Conservation (phyloP, 108 stramenopile species). For the Discostella pseudostelligera region DNA sequence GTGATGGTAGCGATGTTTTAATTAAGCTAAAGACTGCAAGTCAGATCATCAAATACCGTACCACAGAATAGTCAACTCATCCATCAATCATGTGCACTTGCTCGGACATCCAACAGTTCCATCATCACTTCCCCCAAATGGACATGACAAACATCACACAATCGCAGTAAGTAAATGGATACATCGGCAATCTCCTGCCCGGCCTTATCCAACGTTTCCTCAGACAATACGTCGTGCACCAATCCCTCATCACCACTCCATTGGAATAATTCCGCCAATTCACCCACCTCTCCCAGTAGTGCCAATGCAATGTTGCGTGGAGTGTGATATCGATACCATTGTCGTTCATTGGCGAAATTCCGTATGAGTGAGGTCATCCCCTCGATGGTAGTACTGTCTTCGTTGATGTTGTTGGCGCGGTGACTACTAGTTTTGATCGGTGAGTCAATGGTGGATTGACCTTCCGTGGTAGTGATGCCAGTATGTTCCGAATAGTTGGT, state of each 20-base stretch:
- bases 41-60: background rate
- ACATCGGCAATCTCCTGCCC: slow-evolving; percentile 94
- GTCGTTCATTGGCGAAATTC: slow-evolving; percentile 64
- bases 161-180: slow-evolving; percentile 82
- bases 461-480: slow-evolving; percentile 70
- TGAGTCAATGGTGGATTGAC: slow-evolving; percentile 62
- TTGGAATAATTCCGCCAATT: slow-evolving; percentile 89
- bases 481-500: slow-evolving; percentile 76
- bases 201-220: slow-evolving; percentile 62
- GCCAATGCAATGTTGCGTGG: slow-evolving; percentile 87
- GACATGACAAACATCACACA: slow-evolving; percentile 70
- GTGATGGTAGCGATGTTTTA: too few species aligned
- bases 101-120: slow-evolving; percentile 2
- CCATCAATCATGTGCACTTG: background rate
- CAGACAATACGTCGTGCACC: slow-evolving; percentile 10
- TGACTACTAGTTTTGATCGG: slow-evolving; percentile 16
- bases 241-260: slow-evolving; percentile 65
- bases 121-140: slow-evolving; percentile 20
- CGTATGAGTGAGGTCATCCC: slow-evolving; percentile 43
- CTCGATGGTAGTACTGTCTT: slow-evolving; percentile 30
- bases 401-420: background rate
- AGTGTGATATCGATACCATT: slow-evolving; percentile 81
- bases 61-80: background rate
- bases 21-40: too few species aligned
- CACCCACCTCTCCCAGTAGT: slow-evolving; percentile 89